Conservation (phyloP, 2,329 filamentous ascomycete species). For the Aspergillus tubingensis region DNA sequence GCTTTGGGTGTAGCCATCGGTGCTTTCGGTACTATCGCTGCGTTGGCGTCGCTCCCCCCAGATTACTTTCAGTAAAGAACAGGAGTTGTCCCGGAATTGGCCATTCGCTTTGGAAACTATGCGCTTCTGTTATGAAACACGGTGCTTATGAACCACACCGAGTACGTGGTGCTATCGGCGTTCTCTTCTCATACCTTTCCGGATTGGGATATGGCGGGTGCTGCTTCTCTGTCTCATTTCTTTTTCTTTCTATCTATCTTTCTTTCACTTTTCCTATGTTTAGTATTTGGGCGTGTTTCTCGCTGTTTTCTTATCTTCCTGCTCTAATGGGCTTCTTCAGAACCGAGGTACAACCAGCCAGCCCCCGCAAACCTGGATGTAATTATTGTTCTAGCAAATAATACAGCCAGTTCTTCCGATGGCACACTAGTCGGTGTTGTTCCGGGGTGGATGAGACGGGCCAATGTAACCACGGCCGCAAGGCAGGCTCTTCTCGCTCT, state of each 20-base stretch:
- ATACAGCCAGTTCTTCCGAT: background rate
- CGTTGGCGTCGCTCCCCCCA: slow-evolving; percentile 45
- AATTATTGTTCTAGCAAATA: slow-evolving; percentile 5
- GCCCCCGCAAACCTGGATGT: slow-evolving; percentile 1
- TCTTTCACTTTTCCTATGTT: background rate
- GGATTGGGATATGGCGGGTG: background rate
- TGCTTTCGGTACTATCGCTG: slow-evolving; percentile 43
- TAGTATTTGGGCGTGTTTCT: background rate
- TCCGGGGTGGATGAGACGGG: background rate
- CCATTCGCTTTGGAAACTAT: slow-evolving; percentile 7
- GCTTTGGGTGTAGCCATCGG: slow-evolving; percentile 44
- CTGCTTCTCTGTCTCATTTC: background rate
- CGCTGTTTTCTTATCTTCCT: slow-evolving; percentile 2
- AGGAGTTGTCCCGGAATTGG: background rate
- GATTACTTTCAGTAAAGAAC: slow-evolving; percentile 43
- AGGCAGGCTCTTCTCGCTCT: background rate
- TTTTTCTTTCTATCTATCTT: slow-evolving; percentile 2
- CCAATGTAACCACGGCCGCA: background rate
- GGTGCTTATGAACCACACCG: background rate
- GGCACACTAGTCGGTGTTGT: background rate
- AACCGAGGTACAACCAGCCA: background rate
- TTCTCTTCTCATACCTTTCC: slow-evolving; percentile 8
- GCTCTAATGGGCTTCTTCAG: background rate
- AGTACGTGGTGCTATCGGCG: slow-evolving; percentile 1
- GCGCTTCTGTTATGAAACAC: background rate